Evolutionary conservation across 495 filamentous ascomycete genomes (phyloP).

Genomic region (Aspergillus egyptiacus): DNA sequence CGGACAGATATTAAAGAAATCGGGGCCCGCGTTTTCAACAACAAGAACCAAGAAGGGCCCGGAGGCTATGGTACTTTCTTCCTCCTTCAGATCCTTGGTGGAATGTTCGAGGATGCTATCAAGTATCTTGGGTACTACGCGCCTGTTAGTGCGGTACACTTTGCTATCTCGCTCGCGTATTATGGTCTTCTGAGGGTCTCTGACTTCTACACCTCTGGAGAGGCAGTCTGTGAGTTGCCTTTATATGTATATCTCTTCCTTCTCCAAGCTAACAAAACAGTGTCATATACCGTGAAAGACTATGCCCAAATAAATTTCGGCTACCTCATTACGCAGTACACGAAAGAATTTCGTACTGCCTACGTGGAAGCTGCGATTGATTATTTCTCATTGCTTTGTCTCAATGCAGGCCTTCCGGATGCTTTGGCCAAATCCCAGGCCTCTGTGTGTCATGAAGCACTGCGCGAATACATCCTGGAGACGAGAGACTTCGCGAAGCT

Average conservation of each 20-base stretch:
- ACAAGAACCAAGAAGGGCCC: slow-evolving; percentile 60
- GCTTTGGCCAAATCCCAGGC: slow-evolving; percentile 69
- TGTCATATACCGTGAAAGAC: slow-evolving; percentile 65
- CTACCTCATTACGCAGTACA: slow-evolving; percentile 89
- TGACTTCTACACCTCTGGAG: slow-evolving; percentile 59
- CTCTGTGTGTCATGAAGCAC: slow-evolving; percentile 80
- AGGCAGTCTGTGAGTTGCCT: slow-evolving; percentile 59
- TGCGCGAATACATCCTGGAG: slow-evolving; percentile 93
- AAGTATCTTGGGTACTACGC: slow-evolving; percentile 83
- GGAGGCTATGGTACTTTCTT: slow-evolving; percentile 86
- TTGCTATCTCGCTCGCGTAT: slow-evolving; percentile 81
- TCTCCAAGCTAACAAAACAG: slow-evolving; percentile 37
- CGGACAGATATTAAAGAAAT: slow-evolving; percentile 81
- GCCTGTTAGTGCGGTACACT: slow-evolving; percentile 89
- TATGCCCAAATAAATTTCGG: slow-evolving; percentile 91
- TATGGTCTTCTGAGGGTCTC: slow-evolving; percentile 87
- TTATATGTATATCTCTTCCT: slow-evolving; percentile 3
- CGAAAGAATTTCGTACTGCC: slow-evolving; percentile 85
- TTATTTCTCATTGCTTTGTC: slow-evolving; percentile 86
- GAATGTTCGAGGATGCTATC: slow-evolving; percentile 93
- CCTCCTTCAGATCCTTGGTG: slow-evolving; percentile 79
- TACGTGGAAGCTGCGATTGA: slow-evolving; percentile 83
- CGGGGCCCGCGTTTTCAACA: slow-evolving; percentile 77
- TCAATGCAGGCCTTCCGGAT: slow-evolving; percentile 79
- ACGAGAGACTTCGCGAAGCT: slow-evolving; percentile 89